These are phyloP conservation scores for Aegilops speltoides DNA, from an alignment of 176 grass and related monocot species.

Conservation along the genomic window DNA sequence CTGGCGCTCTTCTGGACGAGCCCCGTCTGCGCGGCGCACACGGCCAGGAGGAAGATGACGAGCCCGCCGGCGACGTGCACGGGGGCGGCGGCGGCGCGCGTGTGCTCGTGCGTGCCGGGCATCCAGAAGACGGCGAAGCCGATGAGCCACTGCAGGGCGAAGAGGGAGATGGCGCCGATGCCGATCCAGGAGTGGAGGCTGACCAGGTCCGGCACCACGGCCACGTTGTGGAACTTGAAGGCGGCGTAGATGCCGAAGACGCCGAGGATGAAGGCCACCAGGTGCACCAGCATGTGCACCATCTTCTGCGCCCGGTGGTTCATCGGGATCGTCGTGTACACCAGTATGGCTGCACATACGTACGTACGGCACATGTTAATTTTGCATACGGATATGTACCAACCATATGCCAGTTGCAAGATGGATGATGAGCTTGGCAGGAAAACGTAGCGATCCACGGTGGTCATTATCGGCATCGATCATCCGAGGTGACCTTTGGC, in stretches of 20 bases:
- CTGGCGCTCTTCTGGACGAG: conserved; percentile 64
- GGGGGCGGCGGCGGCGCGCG: conserved; percentile 22
- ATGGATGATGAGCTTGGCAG: conserved; percentile 7
- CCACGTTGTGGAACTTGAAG: conserved; percentile 82
- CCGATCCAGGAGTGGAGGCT: conserved; percentile 91
- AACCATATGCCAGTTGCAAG: neutral
- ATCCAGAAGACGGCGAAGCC: conserved; percentile 79
- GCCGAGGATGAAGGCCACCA: conserved; percentile 68
- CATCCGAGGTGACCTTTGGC: neutral
- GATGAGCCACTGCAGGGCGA: conserved; percentile 92
- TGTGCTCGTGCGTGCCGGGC: conserved; percentile 4
- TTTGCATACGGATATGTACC: neutral
- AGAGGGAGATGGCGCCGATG: conserved; percentile 68
- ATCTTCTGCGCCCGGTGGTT: conserved; percentile 48
- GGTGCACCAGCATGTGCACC: conserved; percentile 77
- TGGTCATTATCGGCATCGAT: conserved; percentile 5
- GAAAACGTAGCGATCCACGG: conserved; percentile 45
- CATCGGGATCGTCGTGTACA: conserved; percentile 56
- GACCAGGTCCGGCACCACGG: conserved; percentile 43
- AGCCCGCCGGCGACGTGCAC: conserved; percentile 57
- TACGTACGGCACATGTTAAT: neutral
- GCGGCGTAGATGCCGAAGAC: conserved; percentile 87
- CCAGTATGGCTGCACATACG: conserved; percentile 64
- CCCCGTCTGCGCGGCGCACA: conserved; percentile 83
- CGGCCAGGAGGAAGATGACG: conserved; percentile 69